Evolutionary conservation across 139 green algal genomes (phyloP).

Genomic region (Monoraphidium neglectum): DNA sequence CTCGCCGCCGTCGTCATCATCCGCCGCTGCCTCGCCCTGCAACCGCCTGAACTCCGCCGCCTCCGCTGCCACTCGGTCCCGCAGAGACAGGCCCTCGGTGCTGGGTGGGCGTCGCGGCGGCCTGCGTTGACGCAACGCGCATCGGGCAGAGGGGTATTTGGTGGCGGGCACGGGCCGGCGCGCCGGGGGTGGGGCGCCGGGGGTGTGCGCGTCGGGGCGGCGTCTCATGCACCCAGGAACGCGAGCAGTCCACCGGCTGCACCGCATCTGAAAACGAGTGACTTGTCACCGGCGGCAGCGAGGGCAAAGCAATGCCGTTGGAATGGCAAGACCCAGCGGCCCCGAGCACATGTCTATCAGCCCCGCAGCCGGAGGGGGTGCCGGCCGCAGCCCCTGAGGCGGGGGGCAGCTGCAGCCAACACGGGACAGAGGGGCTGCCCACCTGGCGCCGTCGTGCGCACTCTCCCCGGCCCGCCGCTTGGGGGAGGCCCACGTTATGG

Average conservation of each 20-base stretch:
- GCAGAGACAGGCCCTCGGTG: not conserved
- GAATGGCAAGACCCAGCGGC: too few relatives aligned
- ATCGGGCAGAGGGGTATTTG: not conserved
- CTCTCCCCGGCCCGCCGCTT: not conserved
- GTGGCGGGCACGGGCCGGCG: not conserved
- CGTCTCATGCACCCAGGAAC: too few relatives aligned
- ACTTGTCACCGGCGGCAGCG: too few relatives aligned
- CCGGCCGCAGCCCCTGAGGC: too few relatives aligned
- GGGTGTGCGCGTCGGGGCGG: too few relatives aligned
- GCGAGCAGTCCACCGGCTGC: too few relatives aligned
- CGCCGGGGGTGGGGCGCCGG: not conserved
- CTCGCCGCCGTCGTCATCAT: too few relatives aligned
- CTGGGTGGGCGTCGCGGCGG: not conserved
- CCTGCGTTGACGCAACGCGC: not conserved
- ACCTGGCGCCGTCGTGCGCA: constrained; percentile 3
- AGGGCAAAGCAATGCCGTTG: too few relatives aligned
- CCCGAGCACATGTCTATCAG: too few relatives aligned
- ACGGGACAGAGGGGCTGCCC: not conserved
- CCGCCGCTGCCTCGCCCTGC: constrained; percentile 18
- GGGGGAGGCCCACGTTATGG: constrained; percentile 38
- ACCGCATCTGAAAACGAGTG: too few relatives aligned
- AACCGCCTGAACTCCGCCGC: constrained; percentile 34
- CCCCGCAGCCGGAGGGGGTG: too few relatives aligned
- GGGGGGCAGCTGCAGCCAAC: too few relatives aligned
- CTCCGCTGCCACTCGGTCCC: constrained; percentile 38